Evolutionary conservation across 2,329 filamentous ascomycete genomes (phyloP).

Genomic region (Botryosphaeria dothidea): DNA sequence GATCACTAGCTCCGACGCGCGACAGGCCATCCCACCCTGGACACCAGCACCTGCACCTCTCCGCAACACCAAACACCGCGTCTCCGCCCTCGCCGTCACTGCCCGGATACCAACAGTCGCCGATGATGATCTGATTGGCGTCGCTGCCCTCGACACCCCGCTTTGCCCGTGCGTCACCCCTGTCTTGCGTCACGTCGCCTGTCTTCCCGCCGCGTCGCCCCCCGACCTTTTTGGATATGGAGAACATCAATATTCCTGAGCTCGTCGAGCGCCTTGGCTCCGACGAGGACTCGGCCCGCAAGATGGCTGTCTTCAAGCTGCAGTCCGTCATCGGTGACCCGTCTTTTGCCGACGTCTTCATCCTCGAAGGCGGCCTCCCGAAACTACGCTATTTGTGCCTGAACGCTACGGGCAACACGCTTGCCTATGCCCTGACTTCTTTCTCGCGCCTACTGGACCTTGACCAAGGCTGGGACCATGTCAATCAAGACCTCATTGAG

Average conservation of each 20-base stretch:
- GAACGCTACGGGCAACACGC: slow-evolving; percentile 83
- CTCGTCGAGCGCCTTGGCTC: slow-evolving; percentile 61
- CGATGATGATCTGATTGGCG: slow-evolving; percentile 14
- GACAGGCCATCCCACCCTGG: slow-evolving; percentile 1
- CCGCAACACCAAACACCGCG: not conserved
- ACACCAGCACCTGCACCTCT: not conserved
- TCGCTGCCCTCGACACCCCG: not conserved
- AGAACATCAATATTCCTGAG: slow-evolving; percentile 57
- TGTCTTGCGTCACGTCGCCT: slow-evolving; percentile 16
- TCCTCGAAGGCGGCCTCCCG: slow-evolving; percentile 80
- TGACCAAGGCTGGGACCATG: slow-evolving; percentile 96
- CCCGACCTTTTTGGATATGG: slow-evolving; percentile 43
- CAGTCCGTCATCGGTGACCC: slow-evolving; percentile 95
- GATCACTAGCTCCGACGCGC: slow-evolving; percentile 1
- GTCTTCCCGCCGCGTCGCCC: not conserved
- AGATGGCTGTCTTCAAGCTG: slow-evolving; percentile 99
- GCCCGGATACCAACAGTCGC: not conserved
- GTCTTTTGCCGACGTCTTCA: slow-evolving; percentile 94
- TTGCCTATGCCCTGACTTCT: slow-evolving; percentile 92
- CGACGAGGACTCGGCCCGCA: slow-evolving; percentile 84
- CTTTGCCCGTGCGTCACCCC: not conserved
- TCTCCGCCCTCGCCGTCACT: not conserved
- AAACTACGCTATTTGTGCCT: slow-evolving; percentile 82
- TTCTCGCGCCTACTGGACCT: slow-evolving; percentile 86
- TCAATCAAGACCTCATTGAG: slow-evolving; percentile 70